A percentile compares a stretch with the other conserved stretches of the same genome.
Evolutionary conservation across 2,329 filamentous ascomycete species (phyloP).

Genomic region (Fusarium globosum): DNA sequence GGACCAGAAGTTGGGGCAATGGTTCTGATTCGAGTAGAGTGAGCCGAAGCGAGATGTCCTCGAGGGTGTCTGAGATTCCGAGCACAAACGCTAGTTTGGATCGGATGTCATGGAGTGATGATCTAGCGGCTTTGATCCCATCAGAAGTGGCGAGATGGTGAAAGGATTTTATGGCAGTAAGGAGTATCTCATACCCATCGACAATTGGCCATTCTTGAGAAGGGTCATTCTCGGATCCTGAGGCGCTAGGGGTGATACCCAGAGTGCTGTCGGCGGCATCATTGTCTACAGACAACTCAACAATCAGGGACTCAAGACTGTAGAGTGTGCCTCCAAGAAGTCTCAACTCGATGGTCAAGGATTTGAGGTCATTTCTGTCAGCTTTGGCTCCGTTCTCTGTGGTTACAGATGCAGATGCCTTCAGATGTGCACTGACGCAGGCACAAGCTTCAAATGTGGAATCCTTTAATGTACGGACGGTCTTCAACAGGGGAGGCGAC

Average conservation of each 20-base stretch:
- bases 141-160: constrained; percentile 30
- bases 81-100: constrained; percentile 41
- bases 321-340: constrained; percentile 39
- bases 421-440: constrained; percentile 22
- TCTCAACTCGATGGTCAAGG: constrained; percentile 35
- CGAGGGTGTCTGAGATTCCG: constrained; percentile 41
- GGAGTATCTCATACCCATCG: constrained; percentile 36
- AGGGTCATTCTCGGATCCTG: constrained; percentile 1
- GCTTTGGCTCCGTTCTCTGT: not conserved
- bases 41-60: constrained; percentile 38
- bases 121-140: constrained; percentile 37
- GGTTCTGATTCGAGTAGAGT: constrained; percentile 34
- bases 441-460: constrained; percentile 33
- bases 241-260: constrained; percentile 3
- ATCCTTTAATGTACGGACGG: constrained; percentile 31
- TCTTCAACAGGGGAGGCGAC: constrained; percentile 17
- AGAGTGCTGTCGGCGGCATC: constrained; percentile 21
- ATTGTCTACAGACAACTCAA: constrained; percentile 30
- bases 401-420: not conserved
- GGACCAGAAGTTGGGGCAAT: constrained; percentile 25
- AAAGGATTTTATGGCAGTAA: constrained; percentile 25
- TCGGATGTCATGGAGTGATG: constrained; percentile 32
- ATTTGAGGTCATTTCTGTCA: constrained; percentile 26
- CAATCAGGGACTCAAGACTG: constrained; percentile 40
- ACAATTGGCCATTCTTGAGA: constrained; percentile 36